A percentile compares a stretch with the other conserved stretches of the same genome.
phyloP scores from a whole-genome alignment of 768 basidiomycete genomes.

The Suillus subluteus region DNA sequence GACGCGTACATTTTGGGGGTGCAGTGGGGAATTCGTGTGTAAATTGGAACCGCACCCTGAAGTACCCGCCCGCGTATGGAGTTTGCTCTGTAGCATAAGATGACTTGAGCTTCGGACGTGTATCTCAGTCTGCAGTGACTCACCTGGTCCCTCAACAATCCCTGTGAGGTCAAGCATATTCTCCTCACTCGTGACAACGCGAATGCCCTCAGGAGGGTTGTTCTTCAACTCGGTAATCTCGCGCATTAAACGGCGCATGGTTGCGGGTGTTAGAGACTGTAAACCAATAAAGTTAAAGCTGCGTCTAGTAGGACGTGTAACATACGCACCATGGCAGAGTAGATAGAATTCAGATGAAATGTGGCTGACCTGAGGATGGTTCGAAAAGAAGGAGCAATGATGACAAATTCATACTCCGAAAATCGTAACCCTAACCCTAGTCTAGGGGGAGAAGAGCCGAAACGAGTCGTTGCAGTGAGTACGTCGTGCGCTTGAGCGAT shows the following conservation, averaged over 20 bases:
- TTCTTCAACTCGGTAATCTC: conserved; percentile 82
- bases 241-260: conserved; percentile 85
- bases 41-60: conserved; percentile 81
- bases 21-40: conserved; percentile 92
- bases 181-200: conserved; percentile 83
- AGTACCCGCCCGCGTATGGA: conserved; percentile 75
- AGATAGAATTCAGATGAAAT: not conserved
- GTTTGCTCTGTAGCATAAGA: conserved; percentile 52
- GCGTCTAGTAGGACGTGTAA: not conserved
- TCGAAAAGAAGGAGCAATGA: conserved; percentile 25
- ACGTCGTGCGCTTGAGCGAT: too few relatives aligned
- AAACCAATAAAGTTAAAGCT: not conserved
- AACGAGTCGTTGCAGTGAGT: not conserved
- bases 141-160: conserved; percentile 89
- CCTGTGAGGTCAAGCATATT: conserved; percentile 88
- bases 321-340: conserved; percentile 26
- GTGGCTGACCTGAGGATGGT: conserved; percentile 12
- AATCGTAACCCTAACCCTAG: conserved; percentile 23
- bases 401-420: conserved; percentile 29
- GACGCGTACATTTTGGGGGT: conserved; percentile 85
- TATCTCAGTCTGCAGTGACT: conserved; percentile 28
- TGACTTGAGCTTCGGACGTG: conserved; percentile 16
- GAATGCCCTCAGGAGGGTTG: conserved; percentile 90
- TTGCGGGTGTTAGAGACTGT: conserved; percentile 52
- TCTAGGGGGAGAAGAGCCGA: conserved; percentile 8